These are phyloP conservation scores for Aspergillus calidoustus DNA, from an alignment of 2,329 filamentous ascomycete genomes.

Conservation along the genomic window DNA sequence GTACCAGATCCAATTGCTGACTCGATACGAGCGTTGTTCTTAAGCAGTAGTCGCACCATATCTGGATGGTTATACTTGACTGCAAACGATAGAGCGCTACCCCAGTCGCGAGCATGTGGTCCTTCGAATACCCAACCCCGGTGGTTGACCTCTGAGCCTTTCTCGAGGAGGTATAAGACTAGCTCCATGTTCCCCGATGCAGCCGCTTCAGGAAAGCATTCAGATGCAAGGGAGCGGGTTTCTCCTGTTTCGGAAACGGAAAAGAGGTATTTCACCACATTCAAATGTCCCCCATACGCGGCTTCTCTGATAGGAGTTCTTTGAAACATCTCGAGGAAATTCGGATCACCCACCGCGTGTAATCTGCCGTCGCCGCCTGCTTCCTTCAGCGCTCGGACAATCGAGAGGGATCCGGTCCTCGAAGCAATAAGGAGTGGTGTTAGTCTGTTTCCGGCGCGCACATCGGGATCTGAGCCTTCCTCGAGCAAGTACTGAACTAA, in stretches of 20 bases:
- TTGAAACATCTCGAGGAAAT: neutral
- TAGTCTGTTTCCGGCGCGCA: neutral
- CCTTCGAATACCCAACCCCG: neutral
- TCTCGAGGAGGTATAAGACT: neutral
- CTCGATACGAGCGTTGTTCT: neutral
- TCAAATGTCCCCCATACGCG: neutral
- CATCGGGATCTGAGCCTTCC: neutral
- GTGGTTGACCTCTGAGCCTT: neutral
- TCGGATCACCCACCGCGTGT: neutral
- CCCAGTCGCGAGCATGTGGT: neutral
- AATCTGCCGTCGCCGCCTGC: neutral
- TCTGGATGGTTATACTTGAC: neutral
- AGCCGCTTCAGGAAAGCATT: neutral
- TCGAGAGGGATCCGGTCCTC: neutral
- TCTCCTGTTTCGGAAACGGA: neutral
- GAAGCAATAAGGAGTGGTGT: neutral
- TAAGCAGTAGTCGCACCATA: neutral
- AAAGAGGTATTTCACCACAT: neutral
- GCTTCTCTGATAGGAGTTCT: neutral
- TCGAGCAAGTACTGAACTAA: neutral
- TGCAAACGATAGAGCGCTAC: neutral
- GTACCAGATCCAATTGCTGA: neutral
- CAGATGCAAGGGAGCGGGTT: no score
- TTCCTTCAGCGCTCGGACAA: neutral
- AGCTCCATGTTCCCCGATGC: neutral